Conservation (phyloP, 768 basidiomycete species). For the Dacryopinax primogenitus region DNA sequence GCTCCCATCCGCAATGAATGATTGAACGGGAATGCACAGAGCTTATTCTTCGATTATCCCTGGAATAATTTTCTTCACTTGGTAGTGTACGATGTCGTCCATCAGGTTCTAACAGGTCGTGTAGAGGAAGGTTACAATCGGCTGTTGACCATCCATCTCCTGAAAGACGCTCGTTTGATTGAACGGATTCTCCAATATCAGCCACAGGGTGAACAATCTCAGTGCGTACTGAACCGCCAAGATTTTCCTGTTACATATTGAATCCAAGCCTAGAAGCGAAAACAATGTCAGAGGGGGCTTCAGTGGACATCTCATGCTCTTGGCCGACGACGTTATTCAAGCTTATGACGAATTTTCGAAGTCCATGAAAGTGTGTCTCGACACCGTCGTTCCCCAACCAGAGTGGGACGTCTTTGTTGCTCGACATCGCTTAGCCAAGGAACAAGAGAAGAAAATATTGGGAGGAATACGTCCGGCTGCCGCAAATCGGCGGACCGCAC, state of each 20-base stretch:
- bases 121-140: constrained; percentile 74
- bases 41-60: constrained; percentile 89
- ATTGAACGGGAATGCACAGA: constrained; percentile 35
- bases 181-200: constrained; percentile 81
- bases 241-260: neutral
- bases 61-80: constrained; percentile 98
- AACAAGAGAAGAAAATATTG: neutral
- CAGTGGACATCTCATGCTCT: constrained; percentile 93
- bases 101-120: constrained; percentile 84
- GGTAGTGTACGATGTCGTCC: constrained; percentile 88
- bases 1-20: neutral
- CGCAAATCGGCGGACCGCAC: neutral
- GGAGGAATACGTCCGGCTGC: neutral
- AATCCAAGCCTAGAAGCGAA: constrained; percentile 6
- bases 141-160: constrained; percentile 68
- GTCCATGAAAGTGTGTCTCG: constrained; percentile 54
- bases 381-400: constrained; percentile 54
- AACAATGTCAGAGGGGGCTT: constrained; percentile 51
- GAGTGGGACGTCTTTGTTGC: constrained; percentile 81
- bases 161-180: constrained; percentile 74
- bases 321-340: constrained; percentile 86
- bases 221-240: constrained; percentile 33
- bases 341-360: constrained; percentile 78
- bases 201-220: constrained; percentile 58
- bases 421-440: neutral